phyloP scores from a whole-genome alignment of 1,284 basidiomycete genomes.

The Cystobasidium pallidum region DNA sequence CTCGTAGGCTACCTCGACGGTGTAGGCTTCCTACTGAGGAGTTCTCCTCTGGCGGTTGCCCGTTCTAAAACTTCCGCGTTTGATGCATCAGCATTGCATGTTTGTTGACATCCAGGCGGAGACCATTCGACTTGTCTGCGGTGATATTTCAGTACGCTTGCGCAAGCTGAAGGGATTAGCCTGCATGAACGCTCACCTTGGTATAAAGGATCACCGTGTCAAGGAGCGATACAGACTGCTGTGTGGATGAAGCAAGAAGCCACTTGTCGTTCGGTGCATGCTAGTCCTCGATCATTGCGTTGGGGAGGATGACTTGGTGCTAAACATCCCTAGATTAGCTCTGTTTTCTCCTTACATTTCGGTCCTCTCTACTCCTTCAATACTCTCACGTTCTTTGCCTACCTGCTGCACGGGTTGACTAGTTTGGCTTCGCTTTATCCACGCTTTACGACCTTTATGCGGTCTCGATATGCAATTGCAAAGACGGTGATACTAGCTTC shows the following conservation, averaged over 20 bases:
- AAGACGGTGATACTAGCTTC: not conserved
- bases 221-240: not conserved
- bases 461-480: conserved; percentile 5
- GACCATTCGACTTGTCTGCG: not conserved
- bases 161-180: no score
- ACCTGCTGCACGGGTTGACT: not conserved
- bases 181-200: not conserved
- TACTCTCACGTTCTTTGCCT: not conserved
- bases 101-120: conserved; percentile 18
- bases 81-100: not conserved
- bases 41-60: not conserved
- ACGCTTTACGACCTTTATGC: conserved; percentile 2
- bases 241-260: not conserved
- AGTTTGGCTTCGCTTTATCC: not conserved
- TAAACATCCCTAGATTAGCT: not conserved
- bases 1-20: not conserved
- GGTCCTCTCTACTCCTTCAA: not conserved
- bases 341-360: not conserved
- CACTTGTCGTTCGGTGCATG: no score
- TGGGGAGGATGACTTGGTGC: conserved; percentile 13
- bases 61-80: not conserved
- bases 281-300: conserved; percentile 8
- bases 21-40: not conserved
- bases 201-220: no score
- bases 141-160: no score